phyloP scores from a whole-genome alignment of 225 moss, liverwort and hornwort species.

The Pseudoscleropodium purum region DNA sequence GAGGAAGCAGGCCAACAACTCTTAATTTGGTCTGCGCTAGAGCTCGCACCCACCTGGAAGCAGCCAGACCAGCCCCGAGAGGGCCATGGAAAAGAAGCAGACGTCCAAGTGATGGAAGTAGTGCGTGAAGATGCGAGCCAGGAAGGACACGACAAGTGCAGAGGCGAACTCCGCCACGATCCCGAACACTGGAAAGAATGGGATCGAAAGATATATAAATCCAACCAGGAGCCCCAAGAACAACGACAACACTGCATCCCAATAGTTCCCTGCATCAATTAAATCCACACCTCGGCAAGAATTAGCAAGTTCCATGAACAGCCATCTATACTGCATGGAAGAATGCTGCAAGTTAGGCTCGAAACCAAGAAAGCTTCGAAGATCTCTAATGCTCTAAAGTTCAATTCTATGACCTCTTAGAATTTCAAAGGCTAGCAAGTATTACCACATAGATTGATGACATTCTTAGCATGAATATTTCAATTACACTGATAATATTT shows the following conservation, averaged over 20 bases:
- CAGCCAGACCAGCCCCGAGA: conserved; percentile 59
- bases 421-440: not conserved
- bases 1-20: not conserved
- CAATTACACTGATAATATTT: not conserved
- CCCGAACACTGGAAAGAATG: conserved; percentile 29
- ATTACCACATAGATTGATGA: not conserved
- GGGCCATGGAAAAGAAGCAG: conserved; percentile 61
- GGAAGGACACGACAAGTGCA: conserved; percentile 46
- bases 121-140: conserved; percentile 32
- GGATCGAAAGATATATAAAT: not conserved
- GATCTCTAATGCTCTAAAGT: not conserved
- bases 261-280: conserved; percentile 31
- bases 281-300: not conserved
- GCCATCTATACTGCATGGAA: not conserved
- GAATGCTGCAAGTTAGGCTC: not conserved
- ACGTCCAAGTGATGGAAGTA: conserved; percentile 40
- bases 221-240: conserved; percentile 48
- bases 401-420: not conserved
- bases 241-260: conserved; percentile 39
- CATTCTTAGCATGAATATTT: not conserved
- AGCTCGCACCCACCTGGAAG: conserved; percentile 58
- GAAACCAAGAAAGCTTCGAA: not conserved
- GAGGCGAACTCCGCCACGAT: conserved; percentile 33
- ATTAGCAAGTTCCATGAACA: not conserved
- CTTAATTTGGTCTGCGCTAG: not conserved